Base-by-base conservation (phyloP, 306 rosid species). In the Phaseolus lunatus region DNA sequence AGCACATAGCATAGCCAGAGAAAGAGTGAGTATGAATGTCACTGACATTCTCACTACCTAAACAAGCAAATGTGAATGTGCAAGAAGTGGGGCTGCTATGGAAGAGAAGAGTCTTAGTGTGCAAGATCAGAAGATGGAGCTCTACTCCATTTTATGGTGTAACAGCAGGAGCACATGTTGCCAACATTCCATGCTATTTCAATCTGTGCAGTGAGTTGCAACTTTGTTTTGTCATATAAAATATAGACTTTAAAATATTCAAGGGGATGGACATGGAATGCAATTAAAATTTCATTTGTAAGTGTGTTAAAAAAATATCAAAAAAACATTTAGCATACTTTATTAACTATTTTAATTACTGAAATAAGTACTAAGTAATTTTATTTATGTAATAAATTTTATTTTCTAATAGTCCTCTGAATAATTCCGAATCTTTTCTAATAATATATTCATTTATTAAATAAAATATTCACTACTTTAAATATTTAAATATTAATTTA, bases 41-140 rank as follows among this genome's bases (percentile, higher is more conserved):
- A 50, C 63, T 9, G 75, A 86, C 97, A 93, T 91, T 78, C 77
- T 80, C 58, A 53, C 33, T 0, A 20, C 3, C 54, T n/a, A 66
- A 54, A 72, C 7, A 65, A 31, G 49, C 63, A 71, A 65, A 78
- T 9, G 37, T 63, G 16, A 57, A 43, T 15, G 71, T 31, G 23
- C 2, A 41, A 26, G 73, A 53, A 54, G 67, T 9, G 70, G 69
- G 81, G 75, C 72, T 78, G 78, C 1, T 22, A 16, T 22, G 63
- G 22, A 80, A 48, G 43, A 35, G 65, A 26, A 58, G 22, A 35
- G 31, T 58, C 2, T 5, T 8, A 27, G 48, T 8, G 44, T 67
- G 48, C 19, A 73, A 53, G 39, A 61, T 59, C 13, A 57, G 45
- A 29, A 13, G 26, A 48, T 5, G 31, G 62, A n/a, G 83, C 53